Base-by-base conservation (phyloP, 768 basidiomycete species). In the Pleurotus giganteus region DNA sequence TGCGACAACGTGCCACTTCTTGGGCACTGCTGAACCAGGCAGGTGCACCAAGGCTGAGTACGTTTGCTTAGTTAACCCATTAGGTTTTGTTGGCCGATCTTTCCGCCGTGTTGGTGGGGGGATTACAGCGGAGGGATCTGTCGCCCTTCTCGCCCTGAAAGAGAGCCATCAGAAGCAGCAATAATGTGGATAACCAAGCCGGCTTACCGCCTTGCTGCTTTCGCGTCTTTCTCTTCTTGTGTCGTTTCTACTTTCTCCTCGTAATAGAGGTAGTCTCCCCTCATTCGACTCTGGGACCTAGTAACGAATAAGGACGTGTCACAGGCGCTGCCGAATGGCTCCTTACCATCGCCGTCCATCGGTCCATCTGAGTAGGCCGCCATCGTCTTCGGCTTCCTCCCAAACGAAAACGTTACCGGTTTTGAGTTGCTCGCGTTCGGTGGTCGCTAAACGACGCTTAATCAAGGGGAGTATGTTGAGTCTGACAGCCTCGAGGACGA, bases 1-100 rank as follows among this genome's bases (percentile, higher is more conserved):
- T 43, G 88, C 88, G 55, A 89, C 88, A 47, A 85, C 72, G 65
- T 85, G 83, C 83, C 83, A 85, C 71, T 83, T 83, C 34, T 73
- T 73, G 2, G 75, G 70, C 19, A 70, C 66, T 36, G 65, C 68
- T 12, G 72, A 66, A 42, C 73, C 77, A 21, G 75, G 78, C 47
- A 77, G 63, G 57, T 79, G 71, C 26, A 84, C 81, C 15, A 77
- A 71, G 9, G 82, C 82, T 2, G 82, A 83, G 59, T 84, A 85
- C 0, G 84, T 85, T 61, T 85, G 84, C 62, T 85, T 85, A 28
- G 80, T 86, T 31, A 85, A 71, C 5, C 83, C 83, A 51, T 81
- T 78, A 5, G 76, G 76, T 57, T 84, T 83, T 19, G 80, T 74
- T 2, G 83, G 83, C 4, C 83, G 72, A 60, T 84, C 80, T 65